phyloP scores from a whole-genome alignment of 768 basidiomycete species.

The Lyophyllum semitale region DNA sequence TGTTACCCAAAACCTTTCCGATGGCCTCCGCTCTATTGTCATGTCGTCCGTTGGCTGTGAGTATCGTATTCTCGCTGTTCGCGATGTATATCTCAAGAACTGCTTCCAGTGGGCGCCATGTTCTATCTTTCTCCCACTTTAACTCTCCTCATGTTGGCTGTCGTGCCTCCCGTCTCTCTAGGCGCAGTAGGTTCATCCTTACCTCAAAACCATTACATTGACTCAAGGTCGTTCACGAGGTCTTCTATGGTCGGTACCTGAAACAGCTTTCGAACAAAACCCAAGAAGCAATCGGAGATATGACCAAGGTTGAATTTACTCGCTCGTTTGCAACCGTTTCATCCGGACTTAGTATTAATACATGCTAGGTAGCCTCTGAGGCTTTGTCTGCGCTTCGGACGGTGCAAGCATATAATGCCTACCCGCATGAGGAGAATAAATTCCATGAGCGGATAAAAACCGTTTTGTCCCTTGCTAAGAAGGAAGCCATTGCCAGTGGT shows the following conservation, averaged over 20 bases:
- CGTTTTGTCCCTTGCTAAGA: slow-evolving; percentile 76
- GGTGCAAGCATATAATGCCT: slow-evolving; percentile 89
- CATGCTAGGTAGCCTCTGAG: slow-evolving; percentile 77
- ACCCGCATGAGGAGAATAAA: slow-evolving; percentile 71
- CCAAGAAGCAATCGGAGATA: slow-evolving; percentile 93
- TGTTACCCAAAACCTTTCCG: slow-evolving; percentile 78
- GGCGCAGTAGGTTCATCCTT: slow-evolving; percentile 60
- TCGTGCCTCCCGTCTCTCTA: slow-evolving; percentile 86
- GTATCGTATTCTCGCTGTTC: slow-evolving; percentile 26
- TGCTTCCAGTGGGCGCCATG: slow-evolving; percentile 82
- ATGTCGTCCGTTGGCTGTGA: slow-evolving; percentile 93
- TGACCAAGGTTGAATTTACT: slow-evolving; percentile 68
- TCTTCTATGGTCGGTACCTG: slow-evolving; percentile 94
- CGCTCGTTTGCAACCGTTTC: neutral
- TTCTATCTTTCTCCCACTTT: slow-evolving; percentile 88
- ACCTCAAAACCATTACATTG: too few relatives aligned
- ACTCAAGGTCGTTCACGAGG: slow-evolving; percentile 44
- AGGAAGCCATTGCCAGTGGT: slow-evolving; percentile 87
- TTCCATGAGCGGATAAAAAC: slow-evolving; percentile 67
- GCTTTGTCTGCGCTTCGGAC: slow-evolving; percentile 85
- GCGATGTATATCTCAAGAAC: neutral
- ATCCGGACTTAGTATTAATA: neutral
- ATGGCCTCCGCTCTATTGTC: slow-evolving; percentile 80
- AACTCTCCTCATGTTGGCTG: slow-evolving; percentile 88
- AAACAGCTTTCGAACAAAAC: slow-evolving; percentile 89